Evolutionary conservation across 2,329 filamentous ascomycete species (phyloP).

Genomic region (Aureobasidium namibiae): DNA sequence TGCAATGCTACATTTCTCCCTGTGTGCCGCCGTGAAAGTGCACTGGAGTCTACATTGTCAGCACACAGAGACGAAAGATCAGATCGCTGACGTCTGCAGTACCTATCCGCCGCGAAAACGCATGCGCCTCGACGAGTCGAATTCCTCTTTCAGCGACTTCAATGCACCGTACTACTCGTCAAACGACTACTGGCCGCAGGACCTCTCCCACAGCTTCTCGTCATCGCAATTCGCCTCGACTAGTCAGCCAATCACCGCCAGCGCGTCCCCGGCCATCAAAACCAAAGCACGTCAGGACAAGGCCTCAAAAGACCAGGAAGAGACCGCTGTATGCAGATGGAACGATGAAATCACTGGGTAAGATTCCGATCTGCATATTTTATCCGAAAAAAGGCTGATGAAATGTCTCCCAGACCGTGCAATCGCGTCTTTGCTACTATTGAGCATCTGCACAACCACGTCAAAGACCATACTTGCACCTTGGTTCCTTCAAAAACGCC

Average conservation of each 20-base stretch:
- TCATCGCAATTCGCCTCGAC: background rate
- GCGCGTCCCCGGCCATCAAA: background rate
- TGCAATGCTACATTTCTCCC: too few relatives aligned
- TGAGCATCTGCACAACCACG: constrained; percentile 48
- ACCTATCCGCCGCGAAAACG: constrained; percentile 2
- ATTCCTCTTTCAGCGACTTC: background rate
- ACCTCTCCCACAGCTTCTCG: background rate
- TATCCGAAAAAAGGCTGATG: background rate
- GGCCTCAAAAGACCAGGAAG: background rate
- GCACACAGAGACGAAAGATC: too few relatives aligned
- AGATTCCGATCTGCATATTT: background rate
- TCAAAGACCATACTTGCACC: constrained; percentile 40
- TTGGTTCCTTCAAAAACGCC: constrained; percentile 37
- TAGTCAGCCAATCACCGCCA: background rate
- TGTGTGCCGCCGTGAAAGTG: too few relatives aligned
- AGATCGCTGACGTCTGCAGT: background rate
- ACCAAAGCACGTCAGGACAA: background rate
- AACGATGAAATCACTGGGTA: constrained; percentile 8
- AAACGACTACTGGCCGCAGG: background rate
- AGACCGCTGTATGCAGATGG: constrained; percentile 4
- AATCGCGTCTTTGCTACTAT: constrained; percentile 34
- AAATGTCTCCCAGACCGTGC: background rate
- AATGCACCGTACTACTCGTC: background rate
- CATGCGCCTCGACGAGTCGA: constrained; percentile 6
- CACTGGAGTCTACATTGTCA: too few relatives aligned